Conservation (phyloP, 257 asterid genomes). For the Voacanga thouarsii region DNA sequence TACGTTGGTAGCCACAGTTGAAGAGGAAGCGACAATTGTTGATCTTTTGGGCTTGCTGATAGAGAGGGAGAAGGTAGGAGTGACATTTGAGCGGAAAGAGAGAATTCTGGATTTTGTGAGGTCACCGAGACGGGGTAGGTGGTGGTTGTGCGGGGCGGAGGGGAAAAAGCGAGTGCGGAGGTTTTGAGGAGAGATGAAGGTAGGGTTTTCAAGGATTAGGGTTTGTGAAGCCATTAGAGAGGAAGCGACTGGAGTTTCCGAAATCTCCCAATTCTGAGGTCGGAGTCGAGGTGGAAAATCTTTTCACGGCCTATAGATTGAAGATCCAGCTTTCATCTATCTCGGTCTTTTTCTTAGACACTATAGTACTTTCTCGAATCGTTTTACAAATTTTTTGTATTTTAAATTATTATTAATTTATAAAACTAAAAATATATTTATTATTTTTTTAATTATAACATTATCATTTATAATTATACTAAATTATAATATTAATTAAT, state of each 20-base stretch:
- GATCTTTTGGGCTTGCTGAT: constrained; percentile 1
- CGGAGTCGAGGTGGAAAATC: neutral
- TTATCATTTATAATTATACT: too few relatives aligned
- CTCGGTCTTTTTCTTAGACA: neutral
- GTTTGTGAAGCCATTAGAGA: constrained; percentile 54
- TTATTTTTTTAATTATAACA: too few relatives aligned
- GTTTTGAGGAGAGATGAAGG: constrained; percentile 8
- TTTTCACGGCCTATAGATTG: neutral
- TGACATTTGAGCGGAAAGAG: constrained; percentile 18
- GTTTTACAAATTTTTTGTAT: too few relatives aligned
- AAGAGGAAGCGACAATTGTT: constrained; percentile 30
- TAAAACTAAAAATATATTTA: too few relatives aligned
- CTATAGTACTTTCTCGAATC: too few relatives aligned
- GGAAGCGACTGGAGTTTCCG: constrained; percentile 29
- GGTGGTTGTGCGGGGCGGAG: constrained; percentile 7
- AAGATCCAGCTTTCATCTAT: neutral
- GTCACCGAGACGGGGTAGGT: constrained; percentile 3
- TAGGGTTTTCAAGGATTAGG: constrained; percentile 28
- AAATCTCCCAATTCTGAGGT: neutral
- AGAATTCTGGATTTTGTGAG: constrained; percentile 20
- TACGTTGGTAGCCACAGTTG: constrained; percentile 10
- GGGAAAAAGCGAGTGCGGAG: constrained; percentile 10
- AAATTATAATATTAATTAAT: too few relatives aligned
- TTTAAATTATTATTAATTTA: too few relatives aligned
- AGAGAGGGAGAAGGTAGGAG: constrained; percentile 23